A percentile compares a stretch with the other conserved stretches of the same genome.
These are phyloP conservation scores for Epichloe aotearoae DNA, from an alignment of 2,329 filamentous ascomycete genomes.

Conservation along the genomic window DNA sequence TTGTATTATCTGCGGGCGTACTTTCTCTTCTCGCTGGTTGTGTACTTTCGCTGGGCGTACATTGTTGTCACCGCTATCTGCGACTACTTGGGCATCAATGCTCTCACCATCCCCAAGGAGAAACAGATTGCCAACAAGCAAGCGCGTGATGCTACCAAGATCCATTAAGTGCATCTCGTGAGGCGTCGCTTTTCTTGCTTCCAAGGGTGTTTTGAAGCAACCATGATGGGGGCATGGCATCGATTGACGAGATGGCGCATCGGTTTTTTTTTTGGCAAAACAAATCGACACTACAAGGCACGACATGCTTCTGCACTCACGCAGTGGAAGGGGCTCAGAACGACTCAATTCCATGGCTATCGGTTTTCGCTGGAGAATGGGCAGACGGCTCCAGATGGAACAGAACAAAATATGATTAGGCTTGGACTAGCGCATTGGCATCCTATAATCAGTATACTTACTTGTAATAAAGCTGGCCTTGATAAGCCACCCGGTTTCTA, in stretches of 20 bases:
- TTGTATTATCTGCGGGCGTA: slow-evolving; percentile 73
- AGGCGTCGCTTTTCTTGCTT: not conserved
- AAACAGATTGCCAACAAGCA: slow-evolving; percentile 44
- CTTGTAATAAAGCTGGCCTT: not conserved
- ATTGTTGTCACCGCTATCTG: slow-evolving; percentile 87
- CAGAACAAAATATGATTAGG: not conserved
- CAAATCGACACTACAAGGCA: no score
- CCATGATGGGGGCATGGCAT: no score
- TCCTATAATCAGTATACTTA: not conserved
- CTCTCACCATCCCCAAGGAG: slow-evolving; percentile 65
- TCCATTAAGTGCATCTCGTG: slow-evolving; percentile 13
- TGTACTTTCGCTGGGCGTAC: slow-evolving; percentile 87
- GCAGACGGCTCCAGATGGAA: not conserved
- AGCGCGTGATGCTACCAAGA: slow-evolving; percentile 25
- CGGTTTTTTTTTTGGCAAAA: no score
- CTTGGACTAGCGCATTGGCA: not conserved
- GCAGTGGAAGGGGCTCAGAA: no score
- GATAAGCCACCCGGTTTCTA: not conserved
- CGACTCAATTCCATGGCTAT: no score
- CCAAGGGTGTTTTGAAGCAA: no score
- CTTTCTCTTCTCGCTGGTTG: slow-evolving; percentile 68
- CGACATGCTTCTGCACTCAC: no score
- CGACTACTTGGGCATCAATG: slow-evolving; percentile 84
- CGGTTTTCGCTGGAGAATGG: no score
- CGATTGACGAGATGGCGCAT: no score